These are phyloP conservation scores for Sechiopsis laciniata DNA, from an alignment of 306 rosid genomes.

Conservation along the genomic window DNA sequence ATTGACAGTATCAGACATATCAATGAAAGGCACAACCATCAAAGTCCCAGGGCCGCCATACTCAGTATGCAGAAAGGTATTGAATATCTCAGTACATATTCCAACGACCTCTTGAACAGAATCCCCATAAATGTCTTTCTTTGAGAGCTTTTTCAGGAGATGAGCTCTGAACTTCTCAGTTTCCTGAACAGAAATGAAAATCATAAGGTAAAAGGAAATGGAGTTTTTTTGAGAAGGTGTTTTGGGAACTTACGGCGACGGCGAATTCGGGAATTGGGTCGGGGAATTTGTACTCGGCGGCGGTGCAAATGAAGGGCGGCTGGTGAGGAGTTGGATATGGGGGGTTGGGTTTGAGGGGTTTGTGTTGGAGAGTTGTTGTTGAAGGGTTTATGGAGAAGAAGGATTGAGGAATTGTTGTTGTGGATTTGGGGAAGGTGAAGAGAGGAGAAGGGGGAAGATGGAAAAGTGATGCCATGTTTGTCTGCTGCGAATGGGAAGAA, in stretches of 20 bases:
- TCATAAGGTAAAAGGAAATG: neutral
- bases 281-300: slow-evolving; percentile 80
- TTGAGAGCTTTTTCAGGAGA: slow-evolving; percentile 55
- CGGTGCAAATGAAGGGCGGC: slow-evolving; percentile 37
- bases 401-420: neutral
- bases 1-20: slow-evolving; percentile 64
- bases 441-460: neutral
- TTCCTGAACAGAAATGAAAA: slow-evolving; percentile 39
- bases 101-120: slow-evolving; percentile 62
- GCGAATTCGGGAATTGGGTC: slow-evolving; percentile 95
- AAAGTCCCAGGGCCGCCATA: slow-evolving; percentile 97
- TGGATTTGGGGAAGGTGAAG: slow-evolving; percentile 16
- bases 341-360: slow-evolving; percentile 18
- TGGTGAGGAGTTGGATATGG: slow-evolving; percentile 17
- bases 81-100: slow-evolving; percentile 80
- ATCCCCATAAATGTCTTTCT: slow-evolving; percentile 59
- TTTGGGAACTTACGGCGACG: slow-evolving; percentile 42
- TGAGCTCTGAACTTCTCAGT: slow-evolving; percentile 55
- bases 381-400: slow-evolving; percentile 23
- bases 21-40: slow-evolving; percentile 65
- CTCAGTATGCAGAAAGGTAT: slow-evolving; percentile 66
- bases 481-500: neutral
- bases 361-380: slow-evolving; percentile 11
- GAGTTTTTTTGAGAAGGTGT: neutral
- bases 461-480: slow-evolving; percentile 31